Percentiles rank a stretch among this genome's conserved stretches.
These are phyloP conservation scores for Fusarium sp. DNA, from an alignment of 2,329 filamentous ascomycete species.

Conservation along the genomic window DNA sequence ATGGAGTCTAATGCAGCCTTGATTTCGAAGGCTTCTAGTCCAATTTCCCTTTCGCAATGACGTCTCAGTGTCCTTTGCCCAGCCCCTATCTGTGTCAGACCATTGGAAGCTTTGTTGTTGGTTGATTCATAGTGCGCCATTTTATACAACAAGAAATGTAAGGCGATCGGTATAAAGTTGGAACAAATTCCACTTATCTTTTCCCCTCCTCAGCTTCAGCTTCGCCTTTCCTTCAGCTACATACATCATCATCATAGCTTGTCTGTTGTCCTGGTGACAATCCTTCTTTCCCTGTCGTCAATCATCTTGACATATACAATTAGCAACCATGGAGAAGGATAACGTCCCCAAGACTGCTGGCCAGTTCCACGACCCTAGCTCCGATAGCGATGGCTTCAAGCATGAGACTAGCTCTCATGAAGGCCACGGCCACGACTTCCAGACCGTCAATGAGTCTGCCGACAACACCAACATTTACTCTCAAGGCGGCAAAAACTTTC, in stretches of 20 bases:
- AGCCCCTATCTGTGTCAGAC: slow-evolving; percentile 11
- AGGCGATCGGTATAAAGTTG: slow-evolving; percentile 17
- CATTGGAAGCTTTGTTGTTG: neutral
- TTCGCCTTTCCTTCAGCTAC: neutral
- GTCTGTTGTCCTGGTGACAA: slow-evolving; percentile 3
- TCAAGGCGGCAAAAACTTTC: slow-evolving; percentile 40
- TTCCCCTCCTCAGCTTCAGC: neutral
- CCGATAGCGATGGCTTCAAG: slow-evolving; percentile 29
- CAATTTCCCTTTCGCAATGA: slow-evolving; percentile 14
- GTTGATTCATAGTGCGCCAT: slow-evolving; percentile 21
- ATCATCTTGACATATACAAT: neutral
- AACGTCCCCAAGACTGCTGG: neutral
- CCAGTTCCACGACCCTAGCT: slow-evolving; percentile 23
- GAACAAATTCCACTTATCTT: neutral
- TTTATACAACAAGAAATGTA: neutral
- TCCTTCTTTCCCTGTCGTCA: neutral
- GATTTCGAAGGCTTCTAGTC: slow-evolving; percentile 5
- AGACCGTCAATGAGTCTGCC: slow-evolving; percentile 21
- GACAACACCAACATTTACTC: slow-evolving; percentile 37
- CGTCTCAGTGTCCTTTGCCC: neutral
- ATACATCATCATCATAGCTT: neutral
- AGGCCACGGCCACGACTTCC: slow-evolving; percentile 30
- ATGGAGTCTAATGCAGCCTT: slow-evolving; percentile 16
- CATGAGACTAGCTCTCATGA: slow-evolving; percentile 5
- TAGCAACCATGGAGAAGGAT: slow-evolving; percentile 19